A percentile compares a stretch with the other conserved stretches of the same genome.
These are phyloP conservation scores for Tylopilus cervinicoccineus DNA, from an alignment of 768 basidiomycete species.

Conservation along the genomic window DNA sequence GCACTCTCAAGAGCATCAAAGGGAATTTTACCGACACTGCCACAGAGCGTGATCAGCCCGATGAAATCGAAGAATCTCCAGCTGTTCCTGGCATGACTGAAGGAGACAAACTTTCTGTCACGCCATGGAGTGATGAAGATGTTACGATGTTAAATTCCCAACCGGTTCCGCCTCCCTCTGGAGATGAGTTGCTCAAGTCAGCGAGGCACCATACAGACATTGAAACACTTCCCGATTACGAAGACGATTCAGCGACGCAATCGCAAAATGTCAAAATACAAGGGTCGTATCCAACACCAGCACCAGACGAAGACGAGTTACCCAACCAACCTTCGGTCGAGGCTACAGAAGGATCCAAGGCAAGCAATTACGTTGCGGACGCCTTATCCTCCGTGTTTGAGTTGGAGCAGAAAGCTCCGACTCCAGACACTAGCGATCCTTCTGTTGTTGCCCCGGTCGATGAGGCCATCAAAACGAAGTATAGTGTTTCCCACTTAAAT, in stretches of 20 bases:
- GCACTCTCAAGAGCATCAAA: constrained; percentile 47
- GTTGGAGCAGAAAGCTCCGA: constrained; percentile 10
- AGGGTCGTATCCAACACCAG: constrained; percentile 1
- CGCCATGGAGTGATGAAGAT: constrained; percentile 22
- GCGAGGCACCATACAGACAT: constrained; percentile 44
- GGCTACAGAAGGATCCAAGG: neutral
- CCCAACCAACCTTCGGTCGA: constrained; percentile 1
- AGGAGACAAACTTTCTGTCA: constrained; percentile 6
- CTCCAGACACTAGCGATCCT: constrained; percentile 1
- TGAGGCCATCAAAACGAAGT: constrained; percentile 27
- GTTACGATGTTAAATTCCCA: neutral
- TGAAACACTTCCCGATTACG: constrained; percentile 52
- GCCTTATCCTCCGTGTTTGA: neutral
- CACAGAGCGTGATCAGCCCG: constrained; percentile 14
- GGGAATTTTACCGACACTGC: constrained; percentile 33
- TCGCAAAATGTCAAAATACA: constrained; percentile 1
- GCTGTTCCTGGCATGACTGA: neutral
- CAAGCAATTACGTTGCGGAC: constrained; percentile 1
- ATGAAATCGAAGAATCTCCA: constrained; percentile 18
- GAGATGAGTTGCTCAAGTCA: constrained; percentile 44
- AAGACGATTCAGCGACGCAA: constrained; percentile 38
- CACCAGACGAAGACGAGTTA: neutral
- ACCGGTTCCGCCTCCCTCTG: constrained; percentile 30
- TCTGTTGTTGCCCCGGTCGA: constrained; percentile 9
- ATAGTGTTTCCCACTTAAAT: neutral